Evolutionary conservation across 768 basidiomycete species (phyloP), one percentile per base, ranked within the genome.

Genomic region (Gloeostereum incarnatum): DNA sequence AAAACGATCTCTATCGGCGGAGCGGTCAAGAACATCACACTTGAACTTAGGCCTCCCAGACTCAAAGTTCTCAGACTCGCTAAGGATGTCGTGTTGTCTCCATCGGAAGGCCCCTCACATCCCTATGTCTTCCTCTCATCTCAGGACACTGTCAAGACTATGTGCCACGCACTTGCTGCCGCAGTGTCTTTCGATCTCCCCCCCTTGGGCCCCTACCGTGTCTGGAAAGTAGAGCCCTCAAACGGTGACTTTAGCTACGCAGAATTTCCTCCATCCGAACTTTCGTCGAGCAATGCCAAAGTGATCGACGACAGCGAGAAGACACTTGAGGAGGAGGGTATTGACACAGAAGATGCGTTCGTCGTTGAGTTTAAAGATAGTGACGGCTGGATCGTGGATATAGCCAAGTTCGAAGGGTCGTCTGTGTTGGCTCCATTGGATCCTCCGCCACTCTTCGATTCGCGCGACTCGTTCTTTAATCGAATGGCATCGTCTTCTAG

Each of bases 21-120:
- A 82, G 82, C 1, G 29, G 44, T 57, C 10, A 68, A 69, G 39
- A 58, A 70, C 41, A 57, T 73, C 9, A 55, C 68, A 10, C 58
- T 94, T 37, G 90, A 94, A 58, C 66, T 90, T 26, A 70, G 72
- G 40, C 88, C 87, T 17, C 78, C 81, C 1, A 63, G 62, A 14
- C 59, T 90, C 49, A 72, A 67, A 45, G 72, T 77, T 24, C 67
- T 77, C 48, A 60, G 61, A 37, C 59, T 82, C 11, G 57, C 63
- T 14, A 59, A 56, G 36, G 53, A 55, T 25, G 44, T 52, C 13
- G 43, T 20, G 5, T 17, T 32, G 35, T 55, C 51, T 27, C 23
- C 49, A 7, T 43, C 57, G 33, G 44, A 49, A 36, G 53, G 51
- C 33, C 46, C 56, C 5, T 45, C 55, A 2, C 60, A 65, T 27